phyloP scores from a whole-genome alignment of 2,329 filamentous ascomycete species.

The Sporothrix inflata region DNA sequence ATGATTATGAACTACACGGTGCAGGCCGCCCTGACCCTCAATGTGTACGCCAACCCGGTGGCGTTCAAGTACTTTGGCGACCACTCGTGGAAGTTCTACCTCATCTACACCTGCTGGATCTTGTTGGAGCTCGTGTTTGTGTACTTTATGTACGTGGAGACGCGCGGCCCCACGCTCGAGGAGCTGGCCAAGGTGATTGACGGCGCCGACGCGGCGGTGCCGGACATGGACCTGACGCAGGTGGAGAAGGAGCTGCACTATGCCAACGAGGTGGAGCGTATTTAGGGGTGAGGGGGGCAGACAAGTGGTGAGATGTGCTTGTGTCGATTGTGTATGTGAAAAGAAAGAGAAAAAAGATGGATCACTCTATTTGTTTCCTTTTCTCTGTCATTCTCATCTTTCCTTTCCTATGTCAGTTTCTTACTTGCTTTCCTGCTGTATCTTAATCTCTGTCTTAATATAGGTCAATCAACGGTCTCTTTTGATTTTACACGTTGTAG shows the following conservation, averaged over 20 bases:
- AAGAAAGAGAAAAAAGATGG: neutral
- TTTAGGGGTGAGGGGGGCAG: conserved; percentile 1
- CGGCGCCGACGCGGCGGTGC: conserved; percentile 58
- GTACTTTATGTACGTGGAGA: conserved; percentile 63
- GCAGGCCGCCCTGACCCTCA: conserved; percentile 58
- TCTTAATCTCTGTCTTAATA: neutral
- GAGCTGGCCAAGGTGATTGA: conserved; percentile 70
- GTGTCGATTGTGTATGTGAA: neutral
- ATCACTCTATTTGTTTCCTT: neutral
- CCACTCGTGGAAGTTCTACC: conserved; percentile 58
- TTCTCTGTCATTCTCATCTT: neutral
- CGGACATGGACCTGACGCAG: conserved; percentile 50
- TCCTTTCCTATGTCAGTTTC: neutral
- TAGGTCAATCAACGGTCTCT: neutral
- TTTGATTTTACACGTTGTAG: neutral
- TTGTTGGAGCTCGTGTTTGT: conserved; percentile 58
- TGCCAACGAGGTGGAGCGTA: conserved; percentile 24
- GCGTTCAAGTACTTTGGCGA: conserved; percentile 53
- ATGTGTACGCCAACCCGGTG: conserved; percentile 58
- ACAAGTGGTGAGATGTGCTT: neutral
- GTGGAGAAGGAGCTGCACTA: conserved; percentile 49
- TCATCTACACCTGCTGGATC: conserved; percentile 62
- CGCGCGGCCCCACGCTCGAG: conserved; percentile 66
- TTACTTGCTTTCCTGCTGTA: neutral
- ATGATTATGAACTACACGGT: conserved; percentile 62